Evolutionary conservation across 441 rosid species (phyloP).

Genomic region (Erodium moschatum): DNA sequence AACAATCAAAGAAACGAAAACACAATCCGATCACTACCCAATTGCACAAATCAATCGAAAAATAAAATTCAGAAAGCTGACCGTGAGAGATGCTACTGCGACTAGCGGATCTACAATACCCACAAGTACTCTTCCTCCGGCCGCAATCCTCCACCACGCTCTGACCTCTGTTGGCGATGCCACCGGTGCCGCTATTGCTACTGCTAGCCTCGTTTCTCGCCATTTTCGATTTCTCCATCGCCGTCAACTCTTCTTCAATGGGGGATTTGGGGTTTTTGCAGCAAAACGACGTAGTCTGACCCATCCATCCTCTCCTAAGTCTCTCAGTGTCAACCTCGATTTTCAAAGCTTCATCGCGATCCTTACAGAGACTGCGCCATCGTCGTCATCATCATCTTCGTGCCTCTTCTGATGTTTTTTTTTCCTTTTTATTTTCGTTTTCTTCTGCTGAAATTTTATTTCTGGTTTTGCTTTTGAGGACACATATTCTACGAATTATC

Average conservation of each 20-base stretch:
- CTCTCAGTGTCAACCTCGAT: not conserved
- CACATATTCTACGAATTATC: not conserved
- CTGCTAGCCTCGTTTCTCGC: constrained; percentile 57
- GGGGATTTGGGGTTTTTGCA: not conserved
- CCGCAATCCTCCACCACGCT: constrained; percentile 60
- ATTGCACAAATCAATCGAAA: not conserved
- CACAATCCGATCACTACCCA: not conserved
- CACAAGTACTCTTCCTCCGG: constrained; percentile 46
- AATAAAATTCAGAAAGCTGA: constrained; percentile 21
- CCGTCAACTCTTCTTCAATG: not conserved
- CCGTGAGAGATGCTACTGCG: constrained; percentile 63
- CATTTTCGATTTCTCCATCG: constrained; percentile 18
- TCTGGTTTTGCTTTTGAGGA: not conserved
- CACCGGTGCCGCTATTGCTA: constrained; percentile 35
- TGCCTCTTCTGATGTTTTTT: not conserved
- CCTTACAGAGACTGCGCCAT: not conserved
- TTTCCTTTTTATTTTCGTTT: not conserved
- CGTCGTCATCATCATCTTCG: not conserved
- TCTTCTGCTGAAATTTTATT: not conserved
- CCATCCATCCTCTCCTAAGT: not conserved
- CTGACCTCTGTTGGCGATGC: constrained; percentile 23
- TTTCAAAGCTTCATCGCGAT: not conserved
- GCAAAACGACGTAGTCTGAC: not conserved
- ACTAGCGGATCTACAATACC: constrained; percentile 59
- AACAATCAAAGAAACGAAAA: not conserved